These are phyloP conservation scores for Penicillium sp. DNA, from an alignment of 2,329 filamentous ascomycete species.

Conservation along the genomic window DNA sequence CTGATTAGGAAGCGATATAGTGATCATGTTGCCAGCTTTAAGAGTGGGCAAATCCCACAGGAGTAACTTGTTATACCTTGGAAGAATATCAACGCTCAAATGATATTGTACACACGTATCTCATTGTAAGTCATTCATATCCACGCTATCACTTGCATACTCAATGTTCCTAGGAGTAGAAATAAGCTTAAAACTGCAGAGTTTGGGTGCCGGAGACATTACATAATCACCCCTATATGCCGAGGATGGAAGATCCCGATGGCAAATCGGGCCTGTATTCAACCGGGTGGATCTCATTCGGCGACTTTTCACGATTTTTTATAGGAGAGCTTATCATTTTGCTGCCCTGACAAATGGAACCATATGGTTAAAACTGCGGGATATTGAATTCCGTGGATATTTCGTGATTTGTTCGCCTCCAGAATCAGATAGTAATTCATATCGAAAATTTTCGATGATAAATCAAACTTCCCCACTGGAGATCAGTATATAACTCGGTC, in stretches of 20 bases:
- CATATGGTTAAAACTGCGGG: not conserved
- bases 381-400: not conserved
- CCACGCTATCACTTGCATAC: not conserved
- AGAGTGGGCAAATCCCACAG: too few relatives aligned
- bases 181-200: not conserved
- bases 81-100: too few relatives aligned
- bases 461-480: constrained; percentile 1
- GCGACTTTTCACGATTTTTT: not conserved
- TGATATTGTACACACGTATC: too few relatives aligned
- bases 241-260: not conserved
- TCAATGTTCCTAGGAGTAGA: not conserved
- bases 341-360: not conserved
- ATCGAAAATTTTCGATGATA: not conserved
- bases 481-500: not conserved
- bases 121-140: too few relatives aligned
- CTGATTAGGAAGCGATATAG: too few relatives aligned
- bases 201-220: not conserved
- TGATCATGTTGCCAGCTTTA: too few relatives aligned
- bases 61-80: too few relatives aligned
- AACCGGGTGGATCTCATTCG: constrained; percentile 1
- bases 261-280: not conserved
- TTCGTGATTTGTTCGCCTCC: not conserved
- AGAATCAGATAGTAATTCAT: not conserved
- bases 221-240: not conserved
- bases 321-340: not conserved